These are phyloP conservation scores for Dactylis glomerata DNA, from an alignment of 176 grass and related monocot species.

Conservation along the genomic window DNA sequence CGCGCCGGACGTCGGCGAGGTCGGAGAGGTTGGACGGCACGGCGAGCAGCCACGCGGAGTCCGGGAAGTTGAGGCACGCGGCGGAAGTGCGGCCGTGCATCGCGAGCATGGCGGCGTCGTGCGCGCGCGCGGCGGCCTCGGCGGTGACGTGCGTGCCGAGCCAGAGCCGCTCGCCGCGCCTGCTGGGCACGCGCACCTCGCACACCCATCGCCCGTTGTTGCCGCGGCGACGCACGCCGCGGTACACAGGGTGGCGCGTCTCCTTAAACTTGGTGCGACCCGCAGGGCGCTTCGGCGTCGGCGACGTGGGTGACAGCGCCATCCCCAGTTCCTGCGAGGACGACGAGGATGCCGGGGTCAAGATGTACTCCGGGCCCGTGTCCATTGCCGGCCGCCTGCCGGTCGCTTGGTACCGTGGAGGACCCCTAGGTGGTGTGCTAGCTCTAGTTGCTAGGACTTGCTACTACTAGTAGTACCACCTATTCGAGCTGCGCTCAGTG, in stretches of 20 bases:
- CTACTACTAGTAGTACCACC: too few species aligned
- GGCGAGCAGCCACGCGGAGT: constrained; percentile 51
- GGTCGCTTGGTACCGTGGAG: neutral
- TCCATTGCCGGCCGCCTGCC: constrained; percentile 5
- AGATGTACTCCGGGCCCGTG: neutral
- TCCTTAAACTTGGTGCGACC: constrained; percentile 83
- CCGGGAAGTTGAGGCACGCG: constrained; percentile 52
- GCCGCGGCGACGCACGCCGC: constrained; percentile 64
- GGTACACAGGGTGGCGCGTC: constrained; percentile 83
- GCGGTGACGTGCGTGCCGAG: constrained; percentile 67
- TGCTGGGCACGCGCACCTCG: constrained; percentile 65
- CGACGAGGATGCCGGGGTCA: neutral
- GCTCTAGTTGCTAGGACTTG: neutral
- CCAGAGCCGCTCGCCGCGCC: constrained; percentile 60
- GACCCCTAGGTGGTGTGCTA: neutral
- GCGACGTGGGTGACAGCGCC: neutral
- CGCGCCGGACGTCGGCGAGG: constrained; percentile 38
- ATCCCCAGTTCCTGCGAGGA: neutral
- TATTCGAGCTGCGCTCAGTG: neutral
- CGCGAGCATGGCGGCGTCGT: constrained; percentile 61
- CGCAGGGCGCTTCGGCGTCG: constrained; percentile 52
- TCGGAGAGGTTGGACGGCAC: constrained; percentile 23
- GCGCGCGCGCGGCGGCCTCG: constrained; percentile 65
- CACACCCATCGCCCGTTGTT: constrained; percentile 62
- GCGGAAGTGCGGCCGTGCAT: neutral